Evolutionary conservation across 2,329 filamentous ascomycete species (phyloP).

Genomic region (Calonectria fujianensis): DNA sequence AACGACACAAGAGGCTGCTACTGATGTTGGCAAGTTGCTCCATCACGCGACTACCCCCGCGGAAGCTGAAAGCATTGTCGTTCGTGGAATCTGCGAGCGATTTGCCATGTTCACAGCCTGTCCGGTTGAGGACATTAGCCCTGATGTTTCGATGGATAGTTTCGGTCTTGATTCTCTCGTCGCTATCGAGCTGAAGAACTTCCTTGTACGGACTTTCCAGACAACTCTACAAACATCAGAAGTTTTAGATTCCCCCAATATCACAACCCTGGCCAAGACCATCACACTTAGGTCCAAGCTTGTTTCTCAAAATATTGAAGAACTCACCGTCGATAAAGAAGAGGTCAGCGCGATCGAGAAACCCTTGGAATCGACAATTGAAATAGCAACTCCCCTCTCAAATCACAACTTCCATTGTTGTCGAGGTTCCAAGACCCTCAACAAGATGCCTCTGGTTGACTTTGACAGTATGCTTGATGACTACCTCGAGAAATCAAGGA

Average conservation of each 20-base stretch:
- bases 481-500: constrained; percentile 38
- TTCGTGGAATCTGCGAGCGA: constrained; percentile 35
- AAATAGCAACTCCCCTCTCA: neutral
- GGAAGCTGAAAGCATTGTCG: constrained; percentile 38
- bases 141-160: constrained; percentile 38
- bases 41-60: constrained; percentile 35
- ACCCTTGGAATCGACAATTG: neutral
- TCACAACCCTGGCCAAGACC: constrained; percentile 37
- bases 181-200: constrained; percentile 47
- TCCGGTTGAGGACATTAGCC: constrained; percentile 41
- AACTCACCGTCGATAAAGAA: constrained; percentile 17
- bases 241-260: constrained; percentile 39
- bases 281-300: constrained; percentile 39
- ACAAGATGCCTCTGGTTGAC: constrained; percentile 39
- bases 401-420: constrained; percentile 44
- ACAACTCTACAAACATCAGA: constrained; percentile 44
- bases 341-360: constrained; percentile 16
- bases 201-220: constrained; percentile 39
- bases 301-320: constrained; percentile 25
- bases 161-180: constrained; percentile 46
- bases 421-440: constrained; percentile 34
- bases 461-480: constrained; percentile 40
- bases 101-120: constrained; percentile 43
- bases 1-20: constrained; percentile 25
- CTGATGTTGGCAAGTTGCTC: constrained; percentile 38